Conservation (phyloP, 345 rosid genomes). For the Carallia brachiata region DNA sequence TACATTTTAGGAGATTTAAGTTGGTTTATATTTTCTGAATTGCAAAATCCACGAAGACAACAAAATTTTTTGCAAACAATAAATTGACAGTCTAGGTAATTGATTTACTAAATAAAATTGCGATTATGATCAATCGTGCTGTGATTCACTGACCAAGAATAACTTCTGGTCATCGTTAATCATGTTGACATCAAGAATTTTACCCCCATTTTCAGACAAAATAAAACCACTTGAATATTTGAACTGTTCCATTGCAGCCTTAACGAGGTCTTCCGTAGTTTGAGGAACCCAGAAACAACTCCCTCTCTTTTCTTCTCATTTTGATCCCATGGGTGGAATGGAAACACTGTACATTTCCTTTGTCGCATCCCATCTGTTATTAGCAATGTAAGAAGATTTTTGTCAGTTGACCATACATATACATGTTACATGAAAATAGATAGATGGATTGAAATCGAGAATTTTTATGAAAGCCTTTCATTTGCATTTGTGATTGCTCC, state of each 20-base stretch:
- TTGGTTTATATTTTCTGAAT: no score
- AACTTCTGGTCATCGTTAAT: slow-evolving; percentile 60
- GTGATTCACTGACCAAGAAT: slow-evolving; percentile 33
- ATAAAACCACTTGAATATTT: slow-evolving; percentile 30
- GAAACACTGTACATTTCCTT: slow-evolving; percentile 65
- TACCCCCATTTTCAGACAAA: slow-evolving; percentile 57
- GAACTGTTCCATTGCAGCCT: slow-evolving; percentile 39
- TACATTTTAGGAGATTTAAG: no score
- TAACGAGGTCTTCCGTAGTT: slow-evolving; percentile 57
- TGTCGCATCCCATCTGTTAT: slow-evolving; percentile 17
- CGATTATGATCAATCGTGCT: not conserved
- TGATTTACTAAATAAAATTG: not conserved
- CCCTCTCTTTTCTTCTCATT: slow-evolving; percentile 49
- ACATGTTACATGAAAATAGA: no score
- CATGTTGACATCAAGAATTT: slow-evolving; percentile 56
- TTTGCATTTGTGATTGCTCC: no score
- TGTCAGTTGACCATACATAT: not conserved
- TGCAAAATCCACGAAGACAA: no score
- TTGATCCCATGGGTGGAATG: slow-evolving; percentile 53
- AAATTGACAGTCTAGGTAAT: no score
- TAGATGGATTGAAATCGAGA: no score
- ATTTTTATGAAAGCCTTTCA: no score
- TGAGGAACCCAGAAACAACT: slow-evolving; percentile 67
- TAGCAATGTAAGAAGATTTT: not conserved
- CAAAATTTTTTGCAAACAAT: no score